Percentiles rank a stretch among this genome's conserved stretches.
Evolutionary conservation across 805 yeast species (phyloP).

Genomic region (Ogataea trehaloabstinens): DNA sequence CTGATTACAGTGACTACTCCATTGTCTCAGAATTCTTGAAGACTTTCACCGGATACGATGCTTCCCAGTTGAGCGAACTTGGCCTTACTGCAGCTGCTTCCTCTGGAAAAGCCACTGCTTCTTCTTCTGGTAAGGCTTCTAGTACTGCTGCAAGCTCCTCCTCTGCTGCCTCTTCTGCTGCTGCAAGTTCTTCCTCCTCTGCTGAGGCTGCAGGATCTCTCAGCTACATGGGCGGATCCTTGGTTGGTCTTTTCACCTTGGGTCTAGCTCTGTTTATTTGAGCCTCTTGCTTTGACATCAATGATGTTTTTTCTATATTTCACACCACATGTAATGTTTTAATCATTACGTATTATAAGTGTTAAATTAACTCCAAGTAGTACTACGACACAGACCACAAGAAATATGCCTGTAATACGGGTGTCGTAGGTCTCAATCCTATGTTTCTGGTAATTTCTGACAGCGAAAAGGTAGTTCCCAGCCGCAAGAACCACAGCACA

Average conservation of each 20-base stretch:
- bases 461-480: constrained; percentile 41
- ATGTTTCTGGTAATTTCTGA: constrained; percentile 42
- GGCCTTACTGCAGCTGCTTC: neutral
- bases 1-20: constrained; percentile 1
- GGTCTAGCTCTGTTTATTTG: neutral
- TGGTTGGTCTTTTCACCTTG: neutral
- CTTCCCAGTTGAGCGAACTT: neutral
- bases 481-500: constrained; percentile 38
- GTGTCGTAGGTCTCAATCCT: constrained; percentile 39
- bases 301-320: neutral
- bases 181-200: neutral
- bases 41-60: neutral
- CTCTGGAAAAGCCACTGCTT: neutral
- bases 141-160: neutral
- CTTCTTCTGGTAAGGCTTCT: neutral
- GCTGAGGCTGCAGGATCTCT: constrained; percentile 1
- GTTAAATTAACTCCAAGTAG: constrained; percentile 36
- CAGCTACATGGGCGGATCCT: neutral
- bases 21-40: neutral
- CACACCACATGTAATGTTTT: neutral
- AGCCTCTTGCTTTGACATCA: neutral
- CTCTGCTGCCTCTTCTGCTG: neutral
- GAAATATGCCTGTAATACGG: constrained; percentile 32
- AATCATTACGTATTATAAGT: constrained; percentile 17
- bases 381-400: constrained; percentile 35